A percentile compares a stretch with the other conserved stretches of the same genome.
These are phyloP conservation scores for Fraxinus pennsylvanica DNA, from an alignment of 257 asterid species.

Conservation along the genomic window DNA sequence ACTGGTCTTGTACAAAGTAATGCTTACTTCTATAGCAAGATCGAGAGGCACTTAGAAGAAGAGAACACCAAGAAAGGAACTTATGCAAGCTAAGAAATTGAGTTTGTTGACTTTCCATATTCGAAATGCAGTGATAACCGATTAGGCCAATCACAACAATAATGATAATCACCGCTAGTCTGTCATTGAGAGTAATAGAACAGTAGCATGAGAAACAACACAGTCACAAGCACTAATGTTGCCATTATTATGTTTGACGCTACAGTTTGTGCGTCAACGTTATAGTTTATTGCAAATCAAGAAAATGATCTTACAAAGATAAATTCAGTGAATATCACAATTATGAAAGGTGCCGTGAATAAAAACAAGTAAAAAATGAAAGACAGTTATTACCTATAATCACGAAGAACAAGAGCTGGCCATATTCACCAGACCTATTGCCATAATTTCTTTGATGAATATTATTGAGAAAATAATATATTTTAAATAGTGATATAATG, in stretches of 20 bases:
- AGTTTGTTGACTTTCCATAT: conserved; percentile 94
- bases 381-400: conserved; percentile 48
- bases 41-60: conserved; percentile 94
- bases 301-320: conserved; percentile 76
- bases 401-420: conserved; percentile 94
- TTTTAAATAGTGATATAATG: too few relatives aligned
- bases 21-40: conserved; percentile 81
- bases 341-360: not conserved
- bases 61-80: conserved; percentile 85
- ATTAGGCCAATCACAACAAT: conserved; percentile 86
- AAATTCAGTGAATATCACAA: not conserved
- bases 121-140: conserved; percentile 65
- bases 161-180: conserved; percentile 78
- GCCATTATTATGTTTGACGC: conserved; percentile 88
- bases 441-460: conserved; percentile 68
- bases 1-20: not conserved
- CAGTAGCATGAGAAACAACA: conserved; percentile 83
- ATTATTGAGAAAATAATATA: too few relatives aligned
- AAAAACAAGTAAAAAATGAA: not conserved
- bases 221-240: conserved; percentile 65
- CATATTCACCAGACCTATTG: conserved; percentile 93
- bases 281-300: conserved; percentile 87
- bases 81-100: conserved; percentile 76
- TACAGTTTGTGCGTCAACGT: conserved; percentile 79
- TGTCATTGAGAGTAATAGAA: conserved; percentile 79